phyloP scores from a whole-genome alignment of 139 green algal genomes.

The Zygnema circumcarinatum region DNA sequence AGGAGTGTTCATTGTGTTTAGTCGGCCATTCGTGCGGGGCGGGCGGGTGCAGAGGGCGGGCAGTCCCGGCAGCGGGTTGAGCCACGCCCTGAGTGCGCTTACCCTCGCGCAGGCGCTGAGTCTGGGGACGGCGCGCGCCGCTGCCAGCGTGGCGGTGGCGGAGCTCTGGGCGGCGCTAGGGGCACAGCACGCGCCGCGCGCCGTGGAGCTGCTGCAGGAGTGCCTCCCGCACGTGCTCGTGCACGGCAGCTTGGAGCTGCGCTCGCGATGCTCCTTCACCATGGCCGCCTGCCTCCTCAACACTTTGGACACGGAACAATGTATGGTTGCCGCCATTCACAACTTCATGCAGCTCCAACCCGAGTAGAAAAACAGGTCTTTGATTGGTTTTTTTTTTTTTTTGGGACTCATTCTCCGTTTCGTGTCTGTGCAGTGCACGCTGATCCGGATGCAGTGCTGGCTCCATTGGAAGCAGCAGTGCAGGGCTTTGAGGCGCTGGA shows the following conservation, averaged over 20 bases:
- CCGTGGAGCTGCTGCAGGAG: slow-evolving; percentile 12
- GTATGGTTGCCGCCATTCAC: too few species aligned
- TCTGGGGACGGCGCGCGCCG: background rate
- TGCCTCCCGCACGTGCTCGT: slow-evolving; percentile 11
- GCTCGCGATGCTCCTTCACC: background rate
- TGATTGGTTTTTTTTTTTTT: too few species aligned
- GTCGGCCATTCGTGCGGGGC: too few species aligned
- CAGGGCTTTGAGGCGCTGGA: background rate
- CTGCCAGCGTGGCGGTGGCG: slow-evolving; percentile 4
- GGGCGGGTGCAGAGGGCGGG: slow-evolving; percentile 37
- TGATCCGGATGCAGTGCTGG: background rate
- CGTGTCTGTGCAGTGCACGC: background rate
- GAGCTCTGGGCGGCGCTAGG: slow-evolving; percentile 1
- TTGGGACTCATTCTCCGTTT: too few species aligned
- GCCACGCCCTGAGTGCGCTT: slow-evolving; percentile 11
- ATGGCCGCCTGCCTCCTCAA: background rate
- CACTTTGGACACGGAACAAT: background rate
- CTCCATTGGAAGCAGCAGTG: background rate
- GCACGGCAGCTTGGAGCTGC: slow-evolving; percentile 12
- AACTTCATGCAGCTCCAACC: too few species aligned
- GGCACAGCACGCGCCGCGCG: background rate
- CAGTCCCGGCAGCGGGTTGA: background rate
- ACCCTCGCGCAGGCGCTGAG: background rate
- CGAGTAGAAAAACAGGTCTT: too few species aligned
- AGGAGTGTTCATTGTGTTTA: too few species aligned